Conservation (phyloP, 352 stramenopile genomes). For the Phytophthora fragariae region DNA sequence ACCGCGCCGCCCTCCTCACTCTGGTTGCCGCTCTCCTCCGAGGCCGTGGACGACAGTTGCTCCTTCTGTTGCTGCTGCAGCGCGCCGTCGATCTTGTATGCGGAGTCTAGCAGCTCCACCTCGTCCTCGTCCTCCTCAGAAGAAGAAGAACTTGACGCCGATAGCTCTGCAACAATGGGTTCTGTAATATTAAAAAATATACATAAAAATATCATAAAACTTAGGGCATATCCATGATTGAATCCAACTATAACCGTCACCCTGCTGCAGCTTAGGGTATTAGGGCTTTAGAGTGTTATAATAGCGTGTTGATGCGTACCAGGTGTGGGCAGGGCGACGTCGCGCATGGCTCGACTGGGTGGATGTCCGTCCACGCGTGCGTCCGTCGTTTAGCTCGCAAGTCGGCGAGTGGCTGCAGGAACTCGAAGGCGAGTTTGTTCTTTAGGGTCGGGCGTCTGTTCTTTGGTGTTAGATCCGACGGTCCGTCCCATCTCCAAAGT, state of each 20-base stretch:
- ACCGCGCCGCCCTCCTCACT: constrained; percentile 8
- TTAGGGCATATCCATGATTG: background rate
- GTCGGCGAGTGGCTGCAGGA: constrained; percentile 11
- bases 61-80: constrained; percentile 8
- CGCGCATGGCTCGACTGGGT: constrained; percentile 11
- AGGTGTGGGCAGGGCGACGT: background rate
- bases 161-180: background rate
- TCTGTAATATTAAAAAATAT: background rate
- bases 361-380: too few relatives aligned
- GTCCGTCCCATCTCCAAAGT: background rate
- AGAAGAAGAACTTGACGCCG: constrained; percentile 9
- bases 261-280: background rate
- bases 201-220: background rate
- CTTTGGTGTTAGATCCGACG: constrained; percentile 21
- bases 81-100: constrained; percentile 34
- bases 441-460: constrained; percentile 9
- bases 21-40: background rate
- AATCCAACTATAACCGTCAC: background rate
- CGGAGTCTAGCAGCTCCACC: constrained; percentile 36
- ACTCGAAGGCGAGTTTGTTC: constrained; percentile 1
- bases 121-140: constrained; percentile 38
- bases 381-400: constrained; percentile 6
- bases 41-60: constrained; percentile 32
- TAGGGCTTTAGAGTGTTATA: background rate
- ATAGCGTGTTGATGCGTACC: background rate